Percentiles rank a stretch among this genome's conserved stretches.
phyloP scores from a whole-genome alignment of 31 red algal species.

The Odonthalia washingtoniensis region DNA sequence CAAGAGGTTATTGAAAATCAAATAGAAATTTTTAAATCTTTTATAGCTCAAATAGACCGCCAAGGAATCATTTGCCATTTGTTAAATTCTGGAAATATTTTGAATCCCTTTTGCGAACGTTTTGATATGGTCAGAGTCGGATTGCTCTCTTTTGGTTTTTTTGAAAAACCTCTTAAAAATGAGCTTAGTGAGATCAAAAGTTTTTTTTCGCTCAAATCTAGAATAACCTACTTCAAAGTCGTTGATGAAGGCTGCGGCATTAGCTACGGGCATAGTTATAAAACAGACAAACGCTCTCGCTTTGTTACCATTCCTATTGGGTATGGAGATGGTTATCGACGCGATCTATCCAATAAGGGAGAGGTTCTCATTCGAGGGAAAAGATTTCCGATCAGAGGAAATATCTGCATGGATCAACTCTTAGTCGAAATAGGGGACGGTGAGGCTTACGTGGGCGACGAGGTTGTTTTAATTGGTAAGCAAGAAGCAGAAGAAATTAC shows the following conservation, averaged over 20 bases:
- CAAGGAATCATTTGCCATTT: neutral
- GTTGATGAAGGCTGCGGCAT: neutral
- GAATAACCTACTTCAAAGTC: neutral
- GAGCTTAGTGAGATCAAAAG: neutral
- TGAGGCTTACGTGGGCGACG: conserved; percentile 1
- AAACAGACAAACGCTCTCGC: neutral
- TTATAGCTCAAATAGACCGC: neutral
- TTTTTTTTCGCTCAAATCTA: conserved; percentile 8
- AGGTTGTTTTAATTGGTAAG: conserved; percentile 18
- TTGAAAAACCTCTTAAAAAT: neutral
- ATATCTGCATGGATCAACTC: conserved; percentile 14
- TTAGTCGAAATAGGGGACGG: conserved; percentile 16
- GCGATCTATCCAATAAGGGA: neutral
- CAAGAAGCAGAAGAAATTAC: conserved; percentile 18
- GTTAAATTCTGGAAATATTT: neutral
- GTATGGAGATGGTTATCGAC: conserved; percentile 17
- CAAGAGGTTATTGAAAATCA: conserved; percentile 9
- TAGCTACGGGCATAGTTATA: conserved; percentile 7
- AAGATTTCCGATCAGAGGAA: conserved; percentile 3
- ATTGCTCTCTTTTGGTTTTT: neutral
- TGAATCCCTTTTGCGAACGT: neutral
- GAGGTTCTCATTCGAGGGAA: conserved; percentile 26
- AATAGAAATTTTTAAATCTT: conserved; percentile 1
- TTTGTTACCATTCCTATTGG: conserved; percentile 14
- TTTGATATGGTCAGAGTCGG: neutral